Evolutionary conservation across 495 filamentous ascomycete species (phyloP), one percentile per base, ranked within the genome.

Genomic region (Xylaria nigripes): DNA sequence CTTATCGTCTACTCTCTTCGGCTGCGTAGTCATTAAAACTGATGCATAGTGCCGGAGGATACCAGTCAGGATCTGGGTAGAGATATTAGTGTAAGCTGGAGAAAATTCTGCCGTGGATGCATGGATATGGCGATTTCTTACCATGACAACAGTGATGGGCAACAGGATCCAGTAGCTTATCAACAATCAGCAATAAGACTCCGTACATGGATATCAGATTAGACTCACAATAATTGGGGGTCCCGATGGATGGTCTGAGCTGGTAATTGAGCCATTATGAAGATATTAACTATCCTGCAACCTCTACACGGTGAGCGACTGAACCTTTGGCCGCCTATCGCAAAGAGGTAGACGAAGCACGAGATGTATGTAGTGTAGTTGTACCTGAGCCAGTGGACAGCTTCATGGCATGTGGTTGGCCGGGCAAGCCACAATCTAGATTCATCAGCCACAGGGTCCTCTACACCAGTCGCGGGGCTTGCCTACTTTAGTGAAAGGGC

Each of bases 221-320:
- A 47, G 23, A 46, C 54, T 68, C 72, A 96, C 93, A 97, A 96
- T 56, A 98, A 80, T 69, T 95, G 92, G 61, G 93, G 94, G 90
- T 98, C 93, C 80, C 93, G 75, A 76, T 93, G 87, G 84, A 98
- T 96, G 73, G 90, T 90, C 76, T 98, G 93, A 58, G 86, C 81
- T 56, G 86, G 78, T 59, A 87, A 78, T 76, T 90, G 86, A 56
- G 88, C 86, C 94, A 98, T 98, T 12, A 40, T 78, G 63, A 38
- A 45, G 50, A 18, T 3, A 5, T 2, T 19, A 22, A 45, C 3
- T 42, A 29, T 29, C 18, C 27, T 49, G 45, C 43, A 42, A 46
- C 43, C 30, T 21, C n/a, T 4, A 16, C 7, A 29, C 6, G 25
- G 19, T 24, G 27, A 49, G 25, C 45, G 4, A 47, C 41, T 19